phyloP scores from a whole-genome alignment of 352 stramenopile genomes.

The Phytophthora pisi region DNA sequence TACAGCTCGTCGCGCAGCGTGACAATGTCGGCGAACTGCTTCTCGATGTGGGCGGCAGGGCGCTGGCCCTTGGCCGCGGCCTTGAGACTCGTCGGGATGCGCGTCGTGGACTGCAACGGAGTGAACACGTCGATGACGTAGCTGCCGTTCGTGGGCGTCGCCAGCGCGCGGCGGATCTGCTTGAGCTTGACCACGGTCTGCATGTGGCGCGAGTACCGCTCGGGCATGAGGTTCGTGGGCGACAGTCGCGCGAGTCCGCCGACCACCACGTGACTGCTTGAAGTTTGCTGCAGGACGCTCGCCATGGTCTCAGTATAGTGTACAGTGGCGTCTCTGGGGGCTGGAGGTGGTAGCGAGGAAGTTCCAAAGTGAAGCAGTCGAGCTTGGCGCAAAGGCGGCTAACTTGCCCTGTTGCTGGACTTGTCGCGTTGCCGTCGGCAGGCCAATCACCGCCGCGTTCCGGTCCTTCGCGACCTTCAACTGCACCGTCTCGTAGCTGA shows the following conservation, averaged over 20 bases:
- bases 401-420: background rate
- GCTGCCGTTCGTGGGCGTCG: background rate
- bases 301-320: background rate
- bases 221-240: constrained; percentile 22
- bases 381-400: background rate
- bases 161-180: constrained; percentile 21
- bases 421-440: background rate
- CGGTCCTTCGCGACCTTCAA: constrained; percentile 20
- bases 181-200: constrained; percentile 24
- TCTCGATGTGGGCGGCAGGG: constrained; percentile 20
- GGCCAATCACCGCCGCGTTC: constrained; percentile 12
- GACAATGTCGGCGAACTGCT: constrained; percentile 36
- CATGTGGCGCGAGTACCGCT: constrained; percentile 30
- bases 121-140: constrained; percentile 31
- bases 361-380: constrained; percentile 11
- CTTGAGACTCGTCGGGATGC: constrained; percentile 25
- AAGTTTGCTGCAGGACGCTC: constrained; percentile 1
- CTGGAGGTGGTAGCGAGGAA: constrained; percentile 8
- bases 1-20: constrained; percentile 40
- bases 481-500: constrained; percentile 15
- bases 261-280: constrained; percentile 3
- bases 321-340: background rate
- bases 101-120: constrained; percentile 14
- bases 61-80: background rate
- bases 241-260: constrained; percentile 15